Conservation (phyloP, 495 filamentous ascomycete genomes). For the Immersiella caudata region DNA sequence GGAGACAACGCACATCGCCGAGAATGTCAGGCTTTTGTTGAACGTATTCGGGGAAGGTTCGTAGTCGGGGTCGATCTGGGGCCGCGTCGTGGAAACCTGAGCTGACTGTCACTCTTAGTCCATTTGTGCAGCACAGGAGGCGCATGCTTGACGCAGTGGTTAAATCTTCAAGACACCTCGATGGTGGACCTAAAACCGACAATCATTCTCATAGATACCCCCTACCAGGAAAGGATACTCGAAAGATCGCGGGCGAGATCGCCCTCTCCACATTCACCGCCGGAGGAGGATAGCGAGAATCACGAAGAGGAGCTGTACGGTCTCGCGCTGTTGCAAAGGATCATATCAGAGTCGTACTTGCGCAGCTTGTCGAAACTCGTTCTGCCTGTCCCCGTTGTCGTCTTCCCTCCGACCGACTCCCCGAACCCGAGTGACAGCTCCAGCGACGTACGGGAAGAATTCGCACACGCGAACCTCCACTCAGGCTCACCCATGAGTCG, state of each 20-base stretch:
- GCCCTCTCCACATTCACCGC: constrained; percentile 49
- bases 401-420: constrained; percentile 35
- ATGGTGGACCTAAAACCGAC: constrained; percentile 68
- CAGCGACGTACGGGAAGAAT: constrained; percentile 40
- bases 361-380: constrained; percentile 73
- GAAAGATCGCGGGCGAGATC: constrained; percentile 38
- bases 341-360: constrained; percentile 70
- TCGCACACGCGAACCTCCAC: constrained; percentile 32
- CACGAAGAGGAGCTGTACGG: constrained; percentile 65
- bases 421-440: constrained; percentile 33
- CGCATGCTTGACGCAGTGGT: constrained; percentile 70
- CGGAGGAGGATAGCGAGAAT: constrained; percentile 39
- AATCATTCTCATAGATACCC: constrained; percentile 75
- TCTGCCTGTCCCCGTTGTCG: constrained; percentile 70
- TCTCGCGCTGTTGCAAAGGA: constrained; percentile 65
- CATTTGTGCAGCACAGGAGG: constrained; percentile 71
- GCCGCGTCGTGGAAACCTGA: neutral
- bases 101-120: constrained; percentile 55
- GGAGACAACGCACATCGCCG: constrained; percentile 45
- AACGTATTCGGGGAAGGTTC: constrained; percentile 55
- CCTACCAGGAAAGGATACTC: constrained; percentile 52
- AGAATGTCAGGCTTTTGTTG: constrained; percentile 52
- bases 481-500: constrained; percentile 20
- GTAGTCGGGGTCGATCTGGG: constrained; percentile 8
- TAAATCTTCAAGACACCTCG: constrained; percentile 66